Percentiles rank a stretch among this genome's conserved stretches.
Conservation (phyloP, 2,329 filamentous ascomycete genomes). For the Aspergillus candidus region DNA sequence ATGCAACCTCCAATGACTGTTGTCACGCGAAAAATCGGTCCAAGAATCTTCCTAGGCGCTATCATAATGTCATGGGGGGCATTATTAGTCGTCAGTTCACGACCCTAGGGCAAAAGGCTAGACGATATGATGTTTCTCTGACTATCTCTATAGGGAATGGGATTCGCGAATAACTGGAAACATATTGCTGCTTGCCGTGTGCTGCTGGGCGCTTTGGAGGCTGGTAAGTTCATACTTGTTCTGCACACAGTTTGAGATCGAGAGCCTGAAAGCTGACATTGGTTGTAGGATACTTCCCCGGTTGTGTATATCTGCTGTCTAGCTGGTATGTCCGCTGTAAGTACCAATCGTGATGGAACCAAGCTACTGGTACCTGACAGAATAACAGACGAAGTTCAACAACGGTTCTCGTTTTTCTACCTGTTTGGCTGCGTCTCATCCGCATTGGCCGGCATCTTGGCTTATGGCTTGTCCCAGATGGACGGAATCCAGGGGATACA, state of each 20-base stretch:
- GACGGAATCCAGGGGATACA: conserved; percentile 38
- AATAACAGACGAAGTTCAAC: conserved; percentile 25
- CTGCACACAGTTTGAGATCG: too few species aligned
- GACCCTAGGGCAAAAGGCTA: too few species aligned
- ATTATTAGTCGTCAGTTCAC: conserved; percentile 23
- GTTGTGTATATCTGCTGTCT: conserved; percentile 63
- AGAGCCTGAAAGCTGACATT: too few species aligned
- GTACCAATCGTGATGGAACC: conserved; percentile 4
- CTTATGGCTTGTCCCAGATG: conserved; percentile 37
- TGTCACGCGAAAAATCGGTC: conserved; percentile 25
- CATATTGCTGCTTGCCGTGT: conserved; percentile 19
- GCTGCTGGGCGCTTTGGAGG: conserved; percentile 23
- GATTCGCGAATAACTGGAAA: conserved; percentile 23
- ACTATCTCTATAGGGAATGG: conserved; percentile 19
- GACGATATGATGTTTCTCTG: not conserved
- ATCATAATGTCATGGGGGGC: conserved; percentile 26
- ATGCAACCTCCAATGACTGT: conserved; percentile 26
- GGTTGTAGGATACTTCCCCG: conserved; percentile 63
- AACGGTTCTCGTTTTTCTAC: conserved; percentile 41
- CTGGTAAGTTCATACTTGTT: conserved; percentile 2
- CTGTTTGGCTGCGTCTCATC: conserved; percentile 44
- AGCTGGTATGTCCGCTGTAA: conserved; percentile 59
- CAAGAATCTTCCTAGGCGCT: conserved; percentile 19
- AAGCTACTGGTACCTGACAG: conserved; percentile 1
- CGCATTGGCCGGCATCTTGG: conserved; percentile 44